Evolutionary conservation across 140 eudicot species (phyloP), one percentile per base, ranked within the genome.

Genomic region (Cichorium intybus): DNA sequence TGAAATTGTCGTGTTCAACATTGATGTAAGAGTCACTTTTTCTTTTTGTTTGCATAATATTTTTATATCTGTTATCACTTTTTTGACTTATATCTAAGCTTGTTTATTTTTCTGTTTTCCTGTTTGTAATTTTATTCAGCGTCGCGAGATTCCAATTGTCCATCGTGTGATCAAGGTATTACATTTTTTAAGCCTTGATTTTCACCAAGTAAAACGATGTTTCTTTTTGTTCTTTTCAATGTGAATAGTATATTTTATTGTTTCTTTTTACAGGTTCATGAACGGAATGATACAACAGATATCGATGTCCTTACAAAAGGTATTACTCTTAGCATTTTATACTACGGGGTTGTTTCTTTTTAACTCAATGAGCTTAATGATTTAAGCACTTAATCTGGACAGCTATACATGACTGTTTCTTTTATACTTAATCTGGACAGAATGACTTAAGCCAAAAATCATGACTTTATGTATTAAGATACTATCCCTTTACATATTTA

Each of bases 101-200:
- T 46, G 2, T 43, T 14, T 20, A 15, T 68, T 61, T 50, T 28
- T 20, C 52, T 27, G 22, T 20, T 63, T 21, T 53, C 24, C 20
- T 31, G 16, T 20, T 18, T 34, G 51, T 29, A 11, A 29, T n/a
- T 23, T 55, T 29, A 45, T 56, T 56, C 83, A 90, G 96, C 83
- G 79, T 10, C 88, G 87, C 6, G 77, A 72, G 18, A 90, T 90
- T 78, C 90, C 97, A 17, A 90, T 90, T 65, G 97, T 90, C 16
- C 96, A 90, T 74, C 90, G 96, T 11, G 95, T 87, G 60, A 90
- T 84, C 60, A 74, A 84, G 96, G 97, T 90, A 80, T 69, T 31
- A 20, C 26, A 23, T 56, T 46, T 56, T 64, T 39, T 52, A 27
- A 20, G 2, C 39, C 35, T 52, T 70, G 69, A 49, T 56, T 50